A percentile compares a stretch with the other conserved stretches of the same genome.
These are phyloP conservation scores for Exserohilum rostratum DNA, from an alignment of 2,329 filamentous ascomycete genomes.

Conservation along the genomic window DNA sequence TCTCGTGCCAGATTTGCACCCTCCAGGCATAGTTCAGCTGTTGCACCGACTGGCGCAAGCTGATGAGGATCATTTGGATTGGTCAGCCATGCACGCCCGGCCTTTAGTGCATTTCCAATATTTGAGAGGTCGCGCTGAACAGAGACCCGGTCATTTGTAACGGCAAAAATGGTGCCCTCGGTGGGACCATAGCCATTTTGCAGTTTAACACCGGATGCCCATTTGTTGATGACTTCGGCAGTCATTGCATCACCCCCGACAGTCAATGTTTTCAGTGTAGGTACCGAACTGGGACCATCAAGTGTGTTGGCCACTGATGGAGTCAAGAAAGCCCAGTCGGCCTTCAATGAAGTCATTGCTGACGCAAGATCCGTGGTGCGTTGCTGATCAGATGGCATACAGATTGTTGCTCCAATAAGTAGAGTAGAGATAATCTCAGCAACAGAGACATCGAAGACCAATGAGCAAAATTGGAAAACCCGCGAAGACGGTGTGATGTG, in stretches of 20 bases:
- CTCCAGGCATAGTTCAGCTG: slow-evolving; percentile 42
- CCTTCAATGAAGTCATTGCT: slow-evolving; percentile 35
- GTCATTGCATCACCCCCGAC: slow-evolving; percentile 39
- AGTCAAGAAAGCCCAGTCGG: slow-evolving; percentile 43
- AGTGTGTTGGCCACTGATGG: slow-evolving; percentile 46
- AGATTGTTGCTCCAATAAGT: slow-evolving; percentile 40
- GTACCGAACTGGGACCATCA: slow-evolving; percentile 37
- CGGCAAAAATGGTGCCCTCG: slow-evolving; percentile 34
- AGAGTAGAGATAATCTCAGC: slow-evolving; percentile 44
- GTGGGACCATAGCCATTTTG: slow-evolving; percentile 41
- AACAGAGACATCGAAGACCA: slow-evolving; percentile 44
- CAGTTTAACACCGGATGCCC: slow-evolving; percentile 30
- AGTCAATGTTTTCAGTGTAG: slow-evolving; percentile 49
- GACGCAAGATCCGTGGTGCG: slow-evolving; percentile 53
- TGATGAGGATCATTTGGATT: slow-evolving; percentile 31
- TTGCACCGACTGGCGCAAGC: slow-evolving; percentile 39
- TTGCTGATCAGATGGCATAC: slow-evolving; percentile 47
- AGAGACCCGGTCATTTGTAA: slow-evolving; percentile 34
- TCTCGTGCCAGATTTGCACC: slow-evolving; percentile 39
- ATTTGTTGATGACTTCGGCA: slow-evolving; percentile 34
- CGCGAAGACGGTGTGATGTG: slow-evolving; percentile 35
- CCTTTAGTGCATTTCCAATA: slow-evolving; percentile 33
- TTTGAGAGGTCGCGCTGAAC: slow-evolving; percentile 27
- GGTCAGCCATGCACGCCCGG: slow-evolving; percentile 38
- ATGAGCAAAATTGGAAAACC: slow-evolving; percentile 46